Evolutionary conservation across 768 basidiomycete genomes (phyloP).

Genomic region (Imleria badia): DNA sequence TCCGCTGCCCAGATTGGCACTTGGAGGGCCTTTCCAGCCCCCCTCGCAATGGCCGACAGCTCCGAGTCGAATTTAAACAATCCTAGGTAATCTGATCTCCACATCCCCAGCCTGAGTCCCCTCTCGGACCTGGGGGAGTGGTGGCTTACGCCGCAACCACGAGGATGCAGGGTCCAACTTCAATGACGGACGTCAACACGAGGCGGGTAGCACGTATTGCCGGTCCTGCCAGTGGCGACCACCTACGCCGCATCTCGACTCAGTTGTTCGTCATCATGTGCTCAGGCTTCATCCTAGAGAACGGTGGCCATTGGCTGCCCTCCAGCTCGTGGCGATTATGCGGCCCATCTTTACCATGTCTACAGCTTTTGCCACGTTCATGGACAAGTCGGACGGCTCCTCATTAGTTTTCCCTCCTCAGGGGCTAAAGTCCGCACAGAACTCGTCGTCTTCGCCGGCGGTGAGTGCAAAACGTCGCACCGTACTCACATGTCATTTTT

Average conservation of each 20-base stretch:
- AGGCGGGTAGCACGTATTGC: not conserved
- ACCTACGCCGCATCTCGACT: not conserved
- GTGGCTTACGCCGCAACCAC: not conserved
- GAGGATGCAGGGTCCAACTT: not conserved
- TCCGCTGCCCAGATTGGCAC: too few relatives aligned
- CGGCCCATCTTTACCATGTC: conserved; percentile 8
- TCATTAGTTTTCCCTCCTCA: not conserved
- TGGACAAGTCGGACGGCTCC: not conserved
- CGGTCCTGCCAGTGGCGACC: too few relatives aligned
- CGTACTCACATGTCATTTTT: not conserved
- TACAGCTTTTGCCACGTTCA: not conserved
- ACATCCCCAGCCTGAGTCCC: too few relatives aligned
- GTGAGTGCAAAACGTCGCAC: not conserved
- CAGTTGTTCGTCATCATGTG: not conserved
- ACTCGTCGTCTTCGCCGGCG: not conserved
- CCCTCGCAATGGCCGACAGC: too few relatives aligned
- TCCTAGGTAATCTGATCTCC: too few relatives aligned
- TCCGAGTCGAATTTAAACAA: too few relatives aligned
- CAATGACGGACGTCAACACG: too few relatives aligned
- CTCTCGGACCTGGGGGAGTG: too few relatives aligned
- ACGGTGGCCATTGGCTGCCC: not conserved
- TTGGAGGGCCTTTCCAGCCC: too few relatives aligned
- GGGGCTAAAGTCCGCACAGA: not conserved
- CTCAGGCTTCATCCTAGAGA: not conserved
- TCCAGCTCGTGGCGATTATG: conserved; percentile 25